Percentiles rank a stretch among this genome's conserved stretches.
Conservation (phyloP, 805 yeast species). For the Saccharomycopsis oosterbeekiorum region DNA sequence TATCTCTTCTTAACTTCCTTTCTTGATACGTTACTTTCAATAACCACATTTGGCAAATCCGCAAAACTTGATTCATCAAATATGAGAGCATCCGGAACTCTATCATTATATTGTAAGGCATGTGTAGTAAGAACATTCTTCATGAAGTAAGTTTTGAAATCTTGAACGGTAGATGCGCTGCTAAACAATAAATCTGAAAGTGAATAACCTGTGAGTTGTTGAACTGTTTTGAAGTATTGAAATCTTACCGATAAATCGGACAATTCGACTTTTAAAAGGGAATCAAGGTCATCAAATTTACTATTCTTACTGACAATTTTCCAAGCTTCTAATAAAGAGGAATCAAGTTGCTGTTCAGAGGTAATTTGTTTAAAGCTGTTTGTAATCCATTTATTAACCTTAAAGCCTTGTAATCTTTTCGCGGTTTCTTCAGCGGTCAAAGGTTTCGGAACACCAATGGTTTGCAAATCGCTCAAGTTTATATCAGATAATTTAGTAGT, state of each 20-base stretch:
- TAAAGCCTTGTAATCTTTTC: conserved; percentile 9
- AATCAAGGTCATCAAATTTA: neutral
- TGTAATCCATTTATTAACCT: conserved; percentile 12
- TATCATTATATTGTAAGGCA: conserved; percentile 9
- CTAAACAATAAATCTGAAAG: conserved; percentile 16
- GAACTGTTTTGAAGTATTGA: conserved; percentile 12
- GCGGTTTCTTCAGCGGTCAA: conserved; percentile 9
- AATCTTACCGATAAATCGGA: conserved; percentile 11
- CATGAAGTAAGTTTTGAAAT: conserved; percentile 7
- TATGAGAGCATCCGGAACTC: conserved; percentile 15
- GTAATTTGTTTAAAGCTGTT: conserved; percentile 7
- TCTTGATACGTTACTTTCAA: conserved; percentile 2
- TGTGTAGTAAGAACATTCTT: conserved; percentile 2
- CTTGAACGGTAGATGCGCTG: conserved; percentile 3
- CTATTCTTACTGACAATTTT: neutral
- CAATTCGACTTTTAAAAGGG: conserved; percentile 2
- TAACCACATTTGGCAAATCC: conserved; percentile 16
- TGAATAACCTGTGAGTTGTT: conserved; percentile 10
- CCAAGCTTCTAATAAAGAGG: conserved; percentile 11
- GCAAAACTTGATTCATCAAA: conserved; percentile 9
- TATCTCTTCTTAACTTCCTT: conserved; percentile 12
- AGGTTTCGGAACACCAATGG: conserved; percentile 15
- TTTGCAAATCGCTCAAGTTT: conserved; percentile 7
- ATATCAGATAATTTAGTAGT: neutral
- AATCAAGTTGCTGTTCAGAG: conserved; percentile 6